A percentile compares a stretch with the other conserved stretches of the same genome.
Conservation (phyloP, 306 rosid species). For the Gastrolobium villosum region DNA sequence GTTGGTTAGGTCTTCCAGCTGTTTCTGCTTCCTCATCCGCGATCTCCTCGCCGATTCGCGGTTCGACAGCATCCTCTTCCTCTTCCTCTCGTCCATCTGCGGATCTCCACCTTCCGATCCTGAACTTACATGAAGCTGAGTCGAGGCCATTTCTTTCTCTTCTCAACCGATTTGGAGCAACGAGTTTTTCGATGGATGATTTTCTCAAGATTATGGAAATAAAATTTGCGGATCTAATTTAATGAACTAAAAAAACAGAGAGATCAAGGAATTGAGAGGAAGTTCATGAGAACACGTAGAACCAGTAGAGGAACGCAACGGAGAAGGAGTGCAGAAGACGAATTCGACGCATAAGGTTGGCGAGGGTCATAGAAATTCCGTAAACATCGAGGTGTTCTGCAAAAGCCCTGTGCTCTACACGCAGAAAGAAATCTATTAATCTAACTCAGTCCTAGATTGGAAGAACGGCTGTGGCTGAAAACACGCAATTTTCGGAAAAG, state of each 20-base stretch:
- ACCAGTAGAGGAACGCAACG: constrained; percentile 63
- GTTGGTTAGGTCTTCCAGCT: constrained; percentile 67
- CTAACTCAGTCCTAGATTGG: neutral
- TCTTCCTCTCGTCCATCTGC: constrained; percentile 72
- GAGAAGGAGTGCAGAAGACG: constrained; percentile 62
- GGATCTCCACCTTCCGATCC: constrained; percentile 77
- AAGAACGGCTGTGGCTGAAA: neutral
- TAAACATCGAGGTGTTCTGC: constrained; percentile 48
- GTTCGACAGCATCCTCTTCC: constrained; percentile 93
- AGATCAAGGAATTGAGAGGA: neutral
- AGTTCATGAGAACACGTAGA: constrained; percentile 76
- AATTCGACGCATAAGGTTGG: constrained; percentile 54
- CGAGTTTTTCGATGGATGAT: constrained; percentile 7
- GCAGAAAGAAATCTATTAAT: constrained; percentile 4
- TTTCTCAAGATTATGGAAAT: neutral
- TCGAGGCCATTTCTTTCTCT: constrained; percentile 56
- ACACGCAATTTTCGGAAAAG: neutral
- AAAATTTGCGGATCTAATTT: constrained; percentile 5
- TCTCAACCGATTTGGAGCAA: neutral
- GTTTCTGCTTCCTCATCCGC: constrained; percentile 93
- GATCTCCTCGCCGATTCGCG: constrained; percentile 95
- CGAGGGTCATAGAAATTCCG: constrained; percentile 50
- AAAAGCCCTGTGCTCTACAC: constrained; percentile 5
- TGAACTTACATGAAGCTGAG: constrained; percentile 62
- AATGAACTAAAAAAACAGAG: neutral